phyloP scores from a whole-genome alignment of 352 stramenopile genomes.

The Globisporangium camurandrum region DNA sequence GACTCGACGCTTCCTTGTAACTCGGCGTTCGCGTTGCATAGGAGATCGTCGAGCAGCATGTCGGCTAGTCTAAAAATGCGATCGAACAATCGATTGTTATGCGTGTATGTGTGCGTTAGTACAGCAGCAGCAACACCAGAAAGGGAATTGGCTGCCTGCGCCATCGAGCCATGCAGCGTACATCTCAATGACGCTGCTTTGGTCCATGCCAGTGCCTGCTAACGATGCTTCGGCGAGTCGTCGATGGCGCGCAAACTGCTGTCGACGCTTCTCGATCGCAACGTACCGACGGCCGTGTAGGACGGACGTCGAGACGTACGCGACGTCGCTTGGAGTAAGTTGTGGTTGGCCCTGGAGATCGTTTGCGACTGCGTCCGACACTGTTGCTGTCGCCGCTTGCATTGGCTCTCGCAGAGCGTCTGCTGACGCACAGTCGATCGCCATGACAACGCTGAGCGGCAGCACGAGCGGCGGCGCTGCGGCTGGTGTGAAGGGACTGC shows the following conservation, averaged over 20 bases:
- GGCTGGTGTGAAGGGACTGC: background rate
- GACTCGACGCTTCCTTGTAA: conserved; percentile 20
- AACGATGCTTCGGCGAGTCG: conserved; percentile 49
- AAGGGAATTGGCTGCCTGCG: no score
- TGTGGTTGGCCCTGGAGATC: no score
- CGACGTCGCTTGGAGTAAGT: conserved; percentile 12
- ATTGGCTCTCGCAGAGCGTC: background rate
- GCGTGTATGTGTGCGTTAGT: no score
- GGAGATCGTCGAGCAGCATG: conserved; percentile 28
- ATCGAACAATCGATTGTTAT: no score
- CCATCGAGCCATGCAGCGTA: no score
- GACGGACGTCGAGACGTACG: conserved; percentile 13
- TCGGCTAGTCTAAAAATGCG: no score
- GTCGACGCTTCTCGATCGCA: conserved; percentile 37
- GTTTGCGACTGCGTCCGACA: background rate
- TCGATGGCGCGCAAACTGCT: conserved; percentile 45
- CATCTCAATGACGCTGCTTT: conserved; percentile 58
- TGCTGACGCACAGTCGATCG: no score
- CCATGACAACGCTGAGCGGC: conserved; percentile 43
- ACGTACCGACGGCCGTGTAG: conserved; percentile 10
- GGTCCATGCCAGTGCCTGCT: conserved; percentile 43
- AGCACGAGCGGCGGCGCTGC: conserved; percentile 23
- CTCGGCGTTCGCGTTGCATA: conserved; percentile 18
- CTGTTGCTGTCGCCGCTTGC: background rate
- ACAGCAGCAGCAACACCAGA: background rate